Evolutionary conservation across 805 yeast species (phyloP).

Genomic region (Kuraishia floccosa): DNA sequence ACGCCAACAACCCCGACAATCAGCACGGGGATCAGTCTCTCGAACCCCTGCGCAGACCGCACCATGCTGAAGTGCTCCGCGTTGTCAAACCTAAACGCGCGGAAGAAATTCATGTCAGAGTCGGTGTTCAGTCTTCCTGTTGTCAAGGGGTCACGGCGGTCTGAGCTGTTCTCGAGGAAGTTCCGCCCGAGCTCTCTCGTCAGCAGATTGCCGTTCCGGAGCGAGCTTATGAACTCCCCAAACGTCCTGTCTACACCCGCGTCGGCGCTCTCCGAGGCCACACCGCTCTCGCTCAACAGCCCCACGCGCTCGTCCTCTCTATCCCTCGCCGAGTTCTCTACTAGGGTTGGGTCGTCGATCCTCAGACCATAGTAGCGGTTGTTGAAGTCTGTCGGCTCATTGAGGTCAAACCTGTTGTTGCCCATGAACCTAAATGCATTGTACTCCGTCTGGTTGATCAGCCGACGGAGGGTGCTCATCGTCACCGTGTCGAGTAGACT

Average conservation of each 20-base stretch:
- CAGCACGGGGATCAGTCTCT: constrained; percentile 14
- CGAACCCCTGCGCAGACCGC: constrained; percentile 6
- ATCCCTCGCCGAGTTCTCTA: constrained; percentile 4
- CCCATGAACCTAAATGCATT: too few species aligned
- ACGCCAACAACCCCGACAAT: constrained; percentile 19
- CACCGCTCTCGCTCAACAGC: neutral
- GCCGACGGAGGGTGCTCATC: constrained; percentile 11
- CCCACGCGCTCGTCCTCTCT: neutral
- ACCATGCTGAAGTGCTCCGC: constrained; percentile 8
- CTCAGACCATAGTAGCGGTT: constrained; percentile 3
- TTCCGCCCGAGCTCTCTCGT: constrained; percentile 12
- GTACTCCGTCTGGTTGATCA: constrained; percentile 8
- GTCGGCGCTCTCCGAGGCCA: neutral
- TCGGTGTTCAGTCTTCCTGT: constrained; percentile 6
- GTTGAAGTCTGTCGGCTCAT: neutral
- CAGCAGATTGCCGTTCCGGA: constrained; percentile 11
- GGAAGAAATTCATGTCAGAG: constrained; percentile 24
- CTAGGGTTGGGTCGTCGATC: constrained; percentile 1
- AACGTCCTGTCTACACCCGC: constrained; percentile 29
- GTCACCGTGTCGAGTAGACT: constrained; percentile 15
- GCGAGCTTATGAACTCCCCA: constrained; percentile 26
- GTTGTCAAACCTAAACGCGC: constrained; percentile 29
- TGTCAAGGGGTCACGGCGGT: too few species aligned
- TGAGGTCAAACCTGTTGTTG: too few species aligned
- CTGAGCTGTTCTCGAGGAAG: neutral